Base-by-base conservation (phyloP, 202 grass and related monocot species). In the Panicum hallii region DNA sequence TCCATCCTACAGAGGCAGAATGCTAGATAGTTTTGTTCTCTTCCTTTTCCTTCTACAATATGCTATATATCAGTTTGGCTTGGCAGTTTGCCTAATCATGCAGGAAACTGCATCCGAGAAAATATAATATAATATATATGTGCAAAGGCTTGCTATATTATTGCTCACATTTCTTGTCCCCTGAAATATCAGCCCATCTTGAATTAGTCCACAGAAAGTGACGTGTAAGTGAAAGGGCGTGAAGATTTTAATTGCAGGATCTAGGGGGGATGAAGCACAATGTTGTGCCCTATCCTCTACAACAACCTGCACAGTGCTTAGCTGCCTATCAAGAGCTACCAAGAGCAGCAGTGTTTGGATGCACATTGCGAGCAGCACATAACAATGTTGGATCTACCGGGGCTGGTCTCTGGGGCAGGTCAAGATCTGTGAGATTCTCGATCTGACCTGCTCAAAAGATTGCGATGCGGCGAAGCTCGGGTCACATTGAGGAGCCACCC, bases 1-100 rank as follows among this genome's bases (percentile, higher is more conserved):
- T 79, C 88, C 26, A 82, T 82, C 84, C 89, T 96, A 82, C 94
- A 83, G 74, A 92, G 83, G 93, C 97, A 99, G 88, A 92, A 74
- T 77, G 75, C 85, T 72, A 85, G 86, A 94, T 99, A 91, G 85
- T 55, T 80, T 69, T 60, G 20, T 54, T 77, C 38, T 30, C 57
- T 44, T 72, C 50, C 49, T 54, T 75, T 22, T 9, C 23, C 20
- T 44, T 72, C 8, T 81, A 41, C 30, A 60, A 67, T 77, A 72
- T 70, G 65, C 72, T 55, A 81, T 67, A 84, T 85, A 53, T 79
- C 23, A 77, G 15, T 46, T 83, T 84, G 89, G 69, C 63, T 87
- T 91, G 85, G 87, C 72, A 87, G 64, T 63, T 68, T 89, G 70
- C 79, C 69, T 65, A 87, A 70, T 78, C 56, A 88, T 88, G 90